phyloP scores from a whole-genome alignment of 768 basidiomycete genomes.

The Russula sp. region DNA sequence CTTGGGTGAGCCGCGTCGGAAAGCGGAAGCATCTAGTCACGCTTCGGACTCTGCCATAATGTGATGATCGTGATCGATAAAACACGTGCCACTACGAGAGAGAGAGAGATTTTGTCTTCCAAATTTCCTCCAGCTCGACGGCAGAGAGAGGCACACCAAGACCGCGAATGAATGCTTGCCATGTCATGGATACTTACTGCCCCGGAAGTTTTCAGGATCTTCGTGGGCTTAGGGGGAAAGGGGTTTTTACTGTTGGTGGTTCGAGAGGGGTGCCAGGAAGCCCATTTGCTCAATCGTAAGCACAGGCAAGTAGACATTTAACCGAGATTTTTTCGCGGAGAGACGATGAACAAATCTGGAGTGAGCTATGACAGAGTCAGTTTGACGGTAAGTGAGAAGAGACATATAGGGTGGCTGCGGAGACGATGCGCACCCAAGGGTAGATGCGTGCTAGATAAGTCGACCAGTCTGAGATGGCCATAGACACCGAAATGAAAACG shows the following conservation, averaged over 20 bases:
- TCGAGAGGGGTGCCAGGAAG: not conserved
- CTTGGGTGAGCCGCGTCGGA: not conserved
- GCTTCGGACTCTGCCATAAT: not conserved
- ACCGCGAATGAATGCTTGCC: not conserved
- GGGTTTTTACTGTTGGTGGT: not conserved
- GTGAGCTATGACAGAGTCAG: not conserved
- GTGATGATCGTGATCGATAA: slow-evolving; percentile 4
- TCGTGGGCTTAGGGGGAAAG: not conserved
- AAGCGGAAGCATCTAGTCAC: not conserved
- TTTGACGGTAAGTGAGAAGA: not conserved
- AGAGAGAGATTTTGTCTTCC: not conserved
- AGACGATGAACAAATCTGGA: slow-evolving; percentile 1
- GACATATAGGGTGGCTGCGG: slow-evolving; percentile 2
- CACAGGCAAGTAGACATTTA: not conserved
- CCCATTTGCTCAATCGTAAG: not conserved
- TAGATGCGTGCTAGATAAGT: not conserved
- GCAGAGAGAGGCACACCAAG: not conserved
- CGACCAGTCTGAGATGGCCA: not conserved
- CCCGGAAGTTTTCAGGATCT: not conserved
- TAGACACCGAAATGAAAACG: slow-evolving; percentile 19
- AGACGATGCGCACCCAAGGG: not conserved
- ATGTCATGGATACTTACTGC: not conserved
- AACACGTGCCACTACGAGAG: not conserved
- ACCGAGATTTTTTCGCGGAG: not conserved
- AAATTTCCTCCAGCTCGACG: not conserved